Base-by-base conservation (phyloP, 2,329 filamentous ascomycete genomes). In the Colletotrichum sp. region DNA sequence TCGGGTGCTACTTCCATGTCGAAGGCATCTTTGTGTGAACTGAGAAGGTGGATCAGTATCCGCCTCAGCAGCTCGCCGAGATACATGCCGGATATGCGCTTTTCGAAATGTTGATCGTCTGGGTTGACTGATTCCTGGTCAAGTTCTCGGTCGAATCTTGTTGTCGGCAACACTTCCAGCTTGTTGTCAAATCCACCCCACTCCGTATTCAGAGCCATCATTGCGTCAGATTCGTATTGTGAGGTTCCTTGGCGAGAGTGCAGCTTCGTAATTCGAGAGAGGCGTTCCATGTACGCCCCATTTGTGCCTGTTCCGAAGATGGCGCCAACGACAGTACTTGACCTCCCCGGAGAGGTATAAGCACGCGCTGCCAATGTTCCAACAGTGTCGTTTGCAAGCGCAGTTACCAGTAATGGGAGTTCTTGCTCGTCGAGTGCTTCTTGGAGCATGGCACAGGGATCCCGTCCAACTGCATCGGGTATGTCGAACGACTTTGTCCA, bases 401-500 rank as follows among this genome's bases (percentile, higher is more conserved):
- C 94, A 21, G 93, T 92, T 21, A 96, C 94, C 52, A 89, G 89
- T 10, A 96, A 93, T 1, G 94, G 94, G 8, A 96, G 86, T 60
- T 90, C 85, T 32, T 95, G 87, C 36, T 89, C 88, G 83, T 96
- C 93, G 79, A 96, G 92, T 80, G 95, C 94, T 26, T 88, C 86
- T 82, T 96, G 94, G 34, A 96, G 87, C 80, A 96, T 86, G 55
- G 88, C 89, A 82, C 94, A 96, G 15, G 95, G 93, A 83, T 96
- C 94, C 80, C 94, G 90, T 63, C 94, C 94, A 55, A 96, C 86
- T 0, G 93, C 92, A 81, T 95, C 94, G n/a, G 90, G 87, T 78
- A 96, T 95, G 82, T 95, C 92, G 82, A 95, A 96, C 28, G 94
- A 94, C 84, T 96, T 96, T 55, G 94, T 95, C 94, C 94, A 96